Base-by-base conservation (phyloP, 78 protist species). In the Polysphondylium violaceum region DNA sequence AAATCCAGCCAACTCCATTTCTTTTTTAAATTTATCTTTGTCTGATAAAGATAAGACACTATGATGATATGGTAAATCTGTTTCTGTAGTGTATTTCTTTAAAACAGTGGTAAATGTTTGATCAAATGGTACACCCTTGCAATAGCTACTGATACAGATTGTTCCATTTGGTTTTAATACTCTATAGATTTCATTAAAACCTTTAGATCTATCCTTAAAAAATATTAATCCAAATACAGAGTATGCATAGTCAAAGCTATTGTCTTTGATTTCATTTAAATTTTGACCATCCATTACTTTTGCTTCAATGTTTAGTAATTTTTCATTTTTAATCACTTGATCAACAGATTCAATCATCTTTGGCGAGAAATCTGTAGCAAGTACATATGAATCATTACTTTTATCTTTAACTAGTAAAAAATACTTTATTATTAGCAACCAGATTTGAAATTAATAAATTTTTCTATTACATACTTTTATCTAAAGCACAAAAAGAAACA, bases 231-330 rank as follows among this genome's bases (percentile, higher is more conserved):
- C 91, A 59, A 83, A 83, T 6, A 83, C 31, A 36, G 40, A 29
- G 6, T 47, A 83, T 19, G 40, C 64, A 59, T 56, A 83, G 35
- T 83, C 73, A 16, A 83, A 68, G n/a, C 27, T 14, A 23, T 55
- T 43, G 17, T 58, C 58, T 35, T 44, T 27, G 25, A 64, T 23
- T 44, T 40, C 41, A 6, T 19, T 1, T 19, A 81, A 12, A 3
- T 38, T 38, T 16, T 67, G 74, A 50, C 88, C 88, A 64, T 78
- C 88, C 88, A 78, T 78, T 36, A 78, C 53, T 25, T 47, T 29
- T 1, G 74, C 29, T 58, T 83, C 72, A 33, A 83, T 83, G 2
- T 56, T 59, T 61, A 23, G n/a, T 16, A 83, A 27, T 4, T 47
- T 17, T 16, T 50, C 17, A 1, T 67, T 12, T 44, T 38, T n/a